Percentiles rank a stretch among this genome's conserved stretches.
These are phyloP conservation scores for Polyporus tsugae DNA, from an alignment of 1,284 basidiomycete genomes.

Conservation along the genomic window DNA sequence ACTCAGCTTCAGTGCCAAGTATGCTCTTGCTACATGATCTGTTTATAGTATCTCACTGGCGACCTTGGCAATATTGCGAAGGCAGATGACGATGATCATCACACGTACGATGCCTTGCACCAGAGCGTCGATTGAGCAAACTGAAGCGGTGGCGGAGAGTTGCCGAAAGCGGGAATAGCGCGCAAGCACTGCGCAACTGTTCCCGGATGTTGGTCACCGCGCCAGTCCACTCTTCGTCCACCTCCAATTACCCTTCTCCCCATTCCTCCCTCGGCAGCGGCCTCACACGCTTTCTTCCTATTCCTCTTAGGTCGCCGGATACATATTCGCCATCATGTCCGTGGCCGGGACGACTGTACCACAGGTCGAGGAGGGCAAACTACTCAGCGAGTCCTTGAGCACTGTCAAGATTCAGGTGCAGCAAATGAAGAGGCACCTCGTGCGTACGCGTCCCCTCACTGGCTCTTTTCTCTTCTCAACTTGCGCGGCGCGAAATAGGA, in stretches of 20 bases:
- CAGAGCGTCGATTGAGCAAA: not conserved
- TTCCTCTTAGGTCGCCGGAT: slow-evolving; percentile 1
- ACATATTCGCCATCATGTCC: slow-evolving; percentile 30
- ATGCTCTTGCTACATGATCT: no score
- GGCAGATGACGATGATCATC: not conserved
- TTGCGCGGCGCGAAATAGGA: slow-evolving; percentile 59
- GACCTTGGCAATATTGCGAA: no score
- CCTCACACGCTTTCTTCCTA: not conserved
- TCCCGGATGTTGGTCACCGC: not conserved
- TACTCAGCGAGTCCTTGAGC: slow-evolving; percentile 82
- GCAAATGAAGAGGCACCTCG: slow-evolving; percentile 93
- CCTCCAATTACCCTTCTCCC: slow-evolving; percentile 1
- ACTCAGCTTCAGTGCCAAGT: not conserved
- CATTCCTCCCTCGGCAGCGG: slow-evolving; percentile 9
- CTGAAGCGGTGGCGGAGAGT: not conserved
- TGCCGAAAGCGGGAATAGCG: slow-evolving; percentile 5
- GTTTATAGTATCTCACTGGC: not conserved
- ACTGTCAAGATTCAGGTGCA: slow-evolving; percentile 93
- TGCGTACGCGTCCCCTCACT: slow-evolving; percentile 48
- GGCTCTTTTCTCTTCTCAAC: not conserved
- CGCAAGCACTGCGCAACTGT: slow-evolving; percentile 1
- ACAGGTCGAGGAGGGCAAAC: slow-evolving; percentile 74
- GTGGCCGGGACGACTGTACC: slow-evolving; percentile 35
- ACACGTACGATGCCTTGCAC: no score
- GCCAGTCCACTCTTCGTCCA: slow-evolving; percentile 9